Base-by-base conservation (phyloP, 148 eudicot genomes). In the Silene conica region DNA sequence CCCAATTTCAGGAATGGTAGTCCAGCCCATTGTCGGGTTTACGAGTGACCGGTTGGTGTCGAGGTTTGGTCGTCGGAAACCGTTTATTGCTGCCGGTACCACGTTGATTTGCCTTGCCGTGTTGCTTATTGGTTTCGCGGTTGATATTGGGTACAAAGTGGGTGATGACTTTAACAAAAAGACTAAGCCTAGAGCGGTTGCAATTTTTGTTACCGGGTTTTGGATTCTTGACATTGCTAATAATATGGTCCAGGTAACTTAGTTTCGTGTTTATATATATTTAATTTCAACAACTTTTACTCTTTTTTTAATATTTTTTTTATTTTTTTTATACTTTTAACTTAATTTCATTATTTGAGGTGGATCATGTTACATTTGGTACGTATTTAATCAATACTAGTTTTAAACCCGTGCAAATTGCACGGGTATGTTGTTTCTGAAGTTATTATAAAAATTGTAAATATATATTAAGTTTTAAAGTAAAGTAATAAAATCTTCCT, bases 191-290 rank as follows among this genome's bases (percentile, higher is more conserved):
- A 79, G 89, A 3, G 96, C 98, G 6, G 86, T 90, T 22, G 74
- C 82, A 0, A 63, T 90, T 7, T 93, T 90, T 71, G 85, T 93
- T 1, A 8, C 78, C 14, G 98, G 98, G 2, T 90, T 93, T 63
- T 90, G 93, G 94, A 78, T 91, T 14, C 86, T 93, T 10, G 98
- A 93, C 26, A 87, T 90, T 9, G 94, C 94, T 4, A 93, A 93
- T 67, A 93, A 93, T 77, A 83, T 80, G 73, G 75, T 84, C n/a
- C 86, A 83, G 83, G 86, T 83, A 77, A 63, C 16, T 46, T 48
- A 48, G 13, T 10, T 10, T 48, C 13, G 3, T 48, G 1, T 48
- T 14, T 48, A 48, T 48, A 12, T 11, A 4, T 48, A 48, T 48
- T 48, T 48, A 48, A 48, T 48, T 48, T 48, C 3, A 48, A 14